Percentiles rank a stretch among this genome's conserved stretches.
Evolutionary conservation across 495 filamentous ascomycete genomes (phyloP).

Genomic region (Penicillium taxi): DNA sequence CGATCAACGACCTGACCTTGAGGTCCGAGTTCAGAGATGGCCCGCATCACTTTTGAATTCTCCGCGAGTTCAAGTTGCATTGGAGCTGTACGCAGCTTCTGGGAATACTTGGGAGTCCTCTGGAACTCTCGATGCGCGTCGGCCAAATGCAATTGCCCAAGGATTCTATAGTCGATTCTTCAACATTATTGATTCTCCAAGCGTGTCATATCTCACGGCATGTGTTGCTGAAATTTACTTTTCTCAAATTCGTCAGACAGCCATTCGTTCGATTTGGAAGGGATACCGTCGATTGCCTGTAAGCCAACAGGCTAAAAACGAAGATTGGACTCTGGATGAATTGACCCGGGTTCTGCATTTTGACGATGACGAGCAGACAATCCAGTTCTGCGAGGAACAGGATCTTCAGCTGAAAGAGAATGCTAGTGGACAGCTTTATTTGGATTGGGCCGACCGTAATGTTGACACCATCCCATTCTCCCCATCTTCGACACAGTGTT

Average conservation of each 20-base stretch:
- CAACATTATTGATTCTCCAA: conserved; percentile 56
- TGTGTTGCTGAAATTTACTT: conserved; percentile 92
- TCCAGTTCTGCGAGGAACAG: conserved; percentile 61
- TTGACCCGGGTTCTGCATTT: conserved; percentile 62
- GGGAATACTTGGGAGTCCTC: conserved; percentile 56
- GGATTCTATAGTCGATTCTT: conserved; percentile 68
- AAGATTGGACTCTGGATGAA: conserved; percentile 65
- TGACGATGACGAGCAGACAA: conserved; percentile 62
- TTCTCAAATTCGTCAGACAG: conserved; percentile 65
- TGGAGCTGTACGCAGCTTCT: conserved; percentile 60
- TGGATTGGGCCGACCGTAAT: conserved; percentile 41
- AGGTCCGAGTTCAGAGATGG: conserved; percentile 70
- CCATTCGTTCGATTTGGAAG: conserved; percentile 61
- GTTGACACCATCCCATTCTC: conserved; percentile 37
- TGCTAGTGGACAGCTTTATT: conserved; percentile 42
- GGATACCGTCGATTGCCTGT: conserved; percentile 47
- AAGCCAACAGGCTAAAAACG: conserved; percentile 57
- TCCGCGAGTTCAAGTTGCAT: conserved; percentile 53
- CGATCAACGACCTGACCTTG: conserved; percentile 59
- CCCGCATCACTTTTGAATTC: conserved; percentile 47
- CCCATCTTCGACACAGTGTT: conserved; percentile 42
- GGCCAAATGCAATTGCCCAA: conserved; percentile 49
- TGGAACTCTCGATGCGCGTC: conserved; percentile 53
- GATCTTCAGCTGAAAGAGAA: conserved; percentile 53
- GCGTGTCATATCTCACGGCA: conserved; percentile 82